Evolutionary conservation across 331 rosid genomes (phyloP), one percentile per base, ranked within the genome.

Genomic region (Quercus lobata): DNA sequence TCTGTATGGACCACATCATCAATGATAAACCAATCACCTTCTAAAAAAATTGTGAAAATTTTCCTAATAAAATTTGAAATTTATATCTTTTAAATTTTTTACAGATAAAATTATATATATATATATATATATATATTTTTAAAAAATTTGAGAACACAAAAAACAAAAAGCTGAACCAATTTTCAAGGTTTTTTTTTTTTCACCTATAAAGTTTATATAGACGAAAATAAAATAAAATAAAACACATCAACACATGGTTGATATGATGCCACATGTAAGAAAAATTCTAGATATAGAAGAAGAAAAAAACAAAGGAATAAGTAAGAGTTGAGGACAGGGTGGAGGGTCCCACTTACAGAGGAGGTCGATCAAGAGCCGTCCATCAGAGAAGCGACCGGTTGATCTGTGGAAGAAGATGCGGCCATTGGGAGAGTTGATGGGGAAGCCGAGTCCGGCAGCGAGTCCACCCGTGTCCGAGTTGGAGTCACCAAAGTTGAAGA

Each of bases 381-480:
- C 98, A 81, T 93, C 97, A 17, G 92, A 89, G 70, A 93, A 75
- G 5, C 97, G 94, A 53, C 98, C 95, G 1, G 97, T 93, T 83
- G 97, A 93, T 82, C 93, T 86, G 73, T 74, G 84, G 73, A 91
- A 93, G 88, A 86, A 93, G 18, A 89, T 58, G 55, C 97, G 98
- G 72, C 97, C 98, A 82, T 93, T 87, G 46, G 98, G 97, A 22
- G 57, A 85, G 71, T 87, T 87, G 65, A 93, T 74, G 3, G 92
- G 87, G 86, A 84, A 93, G 75, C 98, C 98, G 83, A 93, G 97
- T 61, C 97, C 98, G 2, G 98, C 86, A 10, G 79, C 83, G 79
- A 93, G 98, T 76, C 95, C 97, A 30, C 98, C 98, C 4, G 98
- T 93, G 86, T 93, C 98, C 44, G 98, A 93, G 93, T 93, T 93